A percentile compares a stretch with the other conserved stretches of the same genome.
phyloP scores from a whole-genome alignment of 2,329 filamentous ascomycete species.

The Nectriaceae sp. region DNA sequence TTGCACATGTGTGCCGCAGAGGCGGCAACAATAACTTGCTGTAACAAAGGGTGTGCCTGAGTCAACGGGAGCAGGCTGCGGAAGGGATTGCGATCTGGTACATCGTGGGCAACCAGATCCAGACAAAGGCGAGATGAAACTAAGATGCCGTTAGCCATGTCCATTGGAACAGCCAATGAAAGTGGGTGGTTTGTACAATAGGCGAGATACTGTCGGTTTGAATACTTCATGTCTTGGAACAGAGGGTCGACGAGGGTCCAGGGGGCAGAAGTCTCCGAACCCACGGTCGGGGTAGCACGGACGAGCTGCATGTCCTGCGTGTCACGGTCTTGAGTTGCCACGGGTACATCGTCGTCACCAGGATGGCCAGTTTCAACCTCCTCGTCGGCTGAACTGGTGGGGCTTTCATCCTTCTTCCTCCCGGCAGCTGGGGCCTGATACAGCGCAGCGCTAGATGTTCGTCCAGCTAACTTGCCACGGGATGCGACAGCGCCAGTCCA shows the following conservation, averaged over 20 bases:
- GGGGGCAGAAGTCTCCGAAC: constrained; percentile 29
- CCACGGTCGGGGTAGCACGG: constrained; percentile 19
- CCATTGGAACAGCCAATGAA: constrained; percentile 6
- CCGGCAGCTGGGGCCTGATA: constrained; percentile 6
- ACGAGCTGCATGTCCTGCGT: constrained; percentile 30
- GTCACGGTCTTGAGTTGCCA: constrained; percentile 6
- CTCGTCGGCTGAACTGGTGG: background rate
- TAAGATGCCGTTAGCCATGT: constrained; percentile 21
- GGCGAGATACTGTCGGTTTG: constrained; percentile 42
- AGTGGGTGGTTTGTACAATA: constrained; percentile 38
- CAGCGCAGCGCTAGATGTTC: constrained; percentile 38
- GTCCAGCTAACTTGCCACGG: constrained; percentile 43
- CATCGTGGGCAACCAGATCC: constrained; percentile 52
- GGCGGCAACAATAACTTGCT: constrained; percentile 49
- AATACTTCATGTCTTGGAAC: constrained; percentile 56
- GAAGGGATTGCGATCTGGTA: constrained; percentile 47
- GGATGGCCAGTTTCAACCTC: background rate
- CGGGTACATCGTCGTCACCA: constrained; percentile 13
- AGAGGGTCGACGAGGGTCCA: constrained; percentile 45
- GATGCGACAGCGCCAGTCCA: constrained; percentile 52
- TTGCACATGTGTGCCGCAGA: constrained; percentile 52
- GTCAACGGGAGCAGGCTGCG: constrained; percentile 46
- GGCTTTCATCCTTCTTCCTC: background rate
- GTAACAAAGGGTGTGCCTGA: constrained; percentile 42
- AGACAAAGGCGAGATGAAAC: constrained; percentile 52